Conservation (phyloP, 768 basidiomycete species). For the Suillus cothurnatus region DNA sequence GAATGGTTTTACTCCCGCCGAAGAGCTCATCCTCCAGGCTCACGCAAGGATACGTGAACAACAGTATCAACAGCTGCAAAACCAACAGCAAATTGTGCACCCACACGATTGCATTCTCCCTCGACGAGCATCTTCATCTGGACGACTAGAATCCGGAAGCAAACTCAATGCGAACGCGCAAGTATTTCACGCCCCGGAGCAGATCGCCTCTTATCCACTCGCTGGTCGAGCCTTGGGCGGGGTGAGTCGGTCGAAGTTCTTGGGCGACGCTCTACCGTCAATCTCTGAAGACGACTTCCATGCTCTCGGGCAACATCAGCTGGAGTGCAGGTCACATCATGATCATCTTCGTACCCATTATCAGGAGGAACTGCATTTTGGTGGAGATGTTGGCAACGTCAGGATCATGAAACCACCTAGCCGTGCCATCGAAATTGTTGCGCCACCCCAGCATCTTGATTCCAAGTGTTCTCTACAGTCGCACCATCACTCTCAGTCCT, state of each 20-base stretch:
- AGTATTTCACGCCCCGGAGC: constrained; percentile 9
- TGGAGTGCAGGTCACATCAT: constrained; percentile 10
- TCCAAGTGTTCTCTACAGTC: constrained; percentile 2
- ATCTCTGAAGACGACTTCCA: constrained; percentile 43
- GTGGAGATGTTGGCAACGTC: constrained; percentile 2
- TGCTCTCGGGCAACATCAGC: constrained; percentile 19
- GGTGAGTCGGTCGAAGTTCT: constrained; percentile 7
- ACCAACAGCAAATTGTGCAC: constrained; percentile 6
- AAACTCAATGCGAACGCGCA: constrained; percentile 13
- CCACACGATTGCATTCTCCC: background rate
- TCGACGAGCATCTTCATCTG: background rate
- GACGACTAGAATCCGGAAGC: constrained; percentile 7
- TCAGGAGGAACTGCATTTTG: constrained; percentile 1
- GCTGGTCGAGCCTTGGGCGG: background rate
- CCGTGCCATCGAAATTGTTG: constrained; percentile 34
- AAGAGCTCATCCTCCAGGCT: constrained; percentile 66
- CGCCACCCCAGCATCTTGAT: constrained; percentile 22
- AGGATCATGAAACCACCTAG: constrained; percentile 26
- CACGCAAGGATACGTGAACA: constrained; percentile 34
- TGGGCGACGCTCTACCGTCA: constrained; percentile 24
- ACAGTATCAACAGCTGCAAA: constrained; percentile 23
- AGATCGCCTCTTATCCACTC: constrained; percentile 8
- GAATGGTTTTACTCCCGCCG: constrained; percentile 67
- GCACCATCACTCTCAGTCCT: constrained; percentile 8
- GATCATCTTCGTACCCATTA: constrained; percentile 7